Base-by-base conservation (phyloP, 495 filamentous ascomycete species). In the Daldinia childiae region DNA sequence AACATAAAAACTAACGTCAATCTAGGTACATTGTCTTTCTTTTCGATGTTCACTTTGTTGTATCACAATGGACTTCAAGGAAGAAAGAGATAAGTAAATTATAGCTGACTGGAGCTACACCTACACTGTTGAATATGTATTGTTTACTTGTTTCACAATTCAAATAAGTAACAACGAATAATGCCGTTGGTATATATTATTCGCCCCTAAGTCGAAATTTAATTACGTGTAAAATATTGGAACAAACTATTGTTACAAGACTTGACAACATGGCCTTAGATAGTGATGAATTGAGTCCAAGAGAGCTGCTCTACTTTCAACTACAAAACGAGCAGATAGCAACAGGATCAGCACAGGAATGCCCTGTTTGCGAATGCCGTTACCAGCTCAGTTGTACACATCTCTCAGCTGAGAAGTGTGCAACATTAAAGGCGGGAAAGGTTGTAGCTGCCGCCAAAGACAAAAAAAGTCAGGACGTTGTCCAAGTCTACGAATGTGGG, bases 401-500 rank as follows among this genome's bases (percentile, higher is more conserved):
- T 55, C 69, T 72, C 36, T 58, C 54, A 12, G 48, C 58, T 21
- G 45, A 45, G 1, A n/a, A 64, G 17, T 67, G 43, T 30, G 58
- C 69, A 38, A 51, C 41, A 7, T 38, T 71, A n/a, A 54, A 63
- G 41, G 21, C 60, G 21, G 0, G 24, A n/a, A 64, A 27, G 24
- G 11, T 32, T 21, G n/a, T 30, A 24, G n/a, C 8, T 12, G 11
- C 1, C 1, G 4, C 12, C 34, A 38, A 48, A n/a, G 21, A 56
- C 4, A 8, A 57, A 29, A 15, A 34, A 4, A 27, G 19, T 4
- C 17, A 17, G 29, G 21, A 58, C 4, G 3, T 14, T 0, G 34
- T 56, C 6, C 34, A 56, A 32, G 21, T 57, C 34, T 68, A 72
- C 36, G 54, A 64, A 9, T 72, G 69, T 50, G 64, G 69, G 6